These are phyloP conservation scores for Curvularia spicifera DNA, from an alignment of 2,329 filamentous ascomycete genomes.

Conservation along the genomic window DNA sequence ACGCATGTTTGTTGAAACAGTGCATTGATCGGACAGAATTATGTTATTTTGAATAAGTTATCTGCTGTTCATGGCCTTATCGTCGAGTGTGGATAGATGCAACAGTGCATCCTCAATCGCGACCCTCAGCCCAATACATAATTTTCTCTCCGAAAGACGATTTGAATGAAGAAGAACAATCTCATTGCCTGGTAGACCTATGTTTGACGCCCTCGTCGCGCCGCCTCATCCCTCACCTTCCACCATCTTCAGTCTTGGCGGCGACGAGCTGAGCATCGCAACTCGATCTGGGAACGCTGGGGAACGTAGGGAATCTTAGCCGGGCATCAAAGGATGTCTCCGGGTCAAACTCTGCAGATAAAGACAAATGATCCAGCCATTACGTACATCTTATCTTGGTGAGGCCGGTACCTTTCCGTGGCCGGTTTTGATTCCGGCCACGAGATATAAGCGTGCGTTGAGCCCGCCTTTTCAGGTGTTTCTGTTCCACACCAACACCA, in stretches of 20 bases:
- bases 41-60: neutral
- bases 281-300: slow-evolving; percentile 1
- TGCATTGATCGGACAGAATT: too few relatives aligned
- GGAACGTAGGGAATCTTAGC: slow-evolving; percentile 4
- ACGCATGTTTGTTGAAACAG: neutral
- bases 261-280: slow-evolving; percentile 17
- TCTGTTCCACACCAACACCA: slow-evolving; percentile 13
- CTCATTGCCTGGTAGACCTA: too few relatives aligned
- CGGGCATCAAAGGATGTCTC: slow-evolving; percentile 16
- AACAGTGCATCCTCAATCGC: neutral
- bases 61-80: neutral
- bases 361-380: slow-evolving; percentile 40
- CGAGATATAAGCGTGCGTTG: slow-evolving; percentile 44
- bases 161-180: neutral
- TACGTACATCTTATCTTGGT: slow-evolving; percentile 48
- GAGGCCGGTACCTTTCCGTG: slow-evolving; percentile 45
- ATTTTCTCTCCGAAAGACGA: neutral
- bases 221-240: slow-evolving; percentile 1
- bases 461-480: slow-evolving; percentile 19
- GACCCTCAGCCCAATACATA: neutral
- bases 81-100: neutral
- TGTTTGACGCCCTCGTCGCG: neutral
- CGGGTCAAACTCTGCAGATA: slow-evolving; percentile 21
- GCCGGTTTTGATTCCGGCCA: slow-evolving; percentile 45
- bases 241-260: slow-evolving; percentile 22